Evolutionary conservation across 768 basidiomycete genomes (phyloP).

Genomic region (Grammothele lineata): DNA sequence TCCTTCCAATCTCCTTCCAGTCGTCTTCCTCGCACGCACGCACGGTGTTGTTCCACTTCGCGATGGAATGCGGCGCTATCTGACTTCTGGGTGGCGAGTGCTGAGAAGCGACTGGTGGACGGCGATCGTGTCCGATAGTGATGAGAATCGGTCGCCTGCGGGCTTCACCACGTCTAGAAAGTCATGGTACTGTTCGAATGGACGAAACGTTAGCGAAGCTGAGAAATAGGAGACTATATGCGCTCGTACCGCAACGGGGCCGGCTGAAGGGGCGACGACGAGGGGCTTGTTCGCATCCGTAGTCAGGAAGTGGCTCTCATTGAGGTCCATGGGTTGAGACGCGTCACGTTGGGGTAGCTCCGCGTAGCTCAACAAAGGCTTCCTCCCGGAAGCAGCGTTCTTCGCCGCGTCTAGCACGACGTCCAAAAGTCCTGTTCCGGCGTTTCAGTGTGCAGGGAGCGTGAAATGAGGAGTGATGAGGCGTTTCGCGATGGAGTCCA

Average conservation of each 20-base stretch:
- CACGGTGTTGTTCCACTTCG: slow-evolving; percentile 28
- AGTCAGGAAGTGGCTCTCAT: slow-evolving; percentile 39
- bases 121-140: slow-evolving; percentile 40
- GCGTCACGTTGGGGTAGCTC: slow-evolving; percentile 48
- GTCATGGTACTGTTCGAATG: slow-evolving; percentile 31
- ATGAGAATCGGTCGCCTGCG: slow-evolving; percentile 48
- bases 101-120: slow-evolving; percentile 44
- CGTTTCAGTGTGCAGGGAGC: slow-evolving; percentile 42
- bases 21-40: slow-evolving; percentile 28
- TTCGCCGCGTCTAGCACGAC: slow-evolving; percentile 33
- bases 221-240: no score
- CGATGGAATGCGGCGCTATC: slow-evolving; percentile 20
- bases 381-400: slow-evolving; percentile 3
- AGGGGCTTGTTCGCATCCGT: slow-evolving; percentile 31
- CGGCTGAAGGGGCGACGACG: slow-evolving; percentile 37
- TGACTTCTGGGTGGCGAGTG: slow-evolving; percentile 24
- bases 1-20: slow-evolving; percentile 21
- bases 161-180: slow-evolving; percentile 39
- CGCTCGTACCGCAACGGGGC: slow-evolving; percentile 36
- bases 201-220: no score
- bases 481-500: slow-evolving; percentile 33
- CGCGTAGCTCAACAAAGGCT: slow-evolving; percentile 21
- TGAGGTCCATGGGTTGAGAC: slow-evolving; percentile 42
- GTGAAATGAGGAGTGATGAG: slow-evolving; percentile 41
- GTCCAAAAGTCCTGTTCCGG: slow-evolving; percentile 34